phyloP scores from a whole-genome alignment of 495 filamentous ascomycete species.

The Cercophora scortea region DNA sequence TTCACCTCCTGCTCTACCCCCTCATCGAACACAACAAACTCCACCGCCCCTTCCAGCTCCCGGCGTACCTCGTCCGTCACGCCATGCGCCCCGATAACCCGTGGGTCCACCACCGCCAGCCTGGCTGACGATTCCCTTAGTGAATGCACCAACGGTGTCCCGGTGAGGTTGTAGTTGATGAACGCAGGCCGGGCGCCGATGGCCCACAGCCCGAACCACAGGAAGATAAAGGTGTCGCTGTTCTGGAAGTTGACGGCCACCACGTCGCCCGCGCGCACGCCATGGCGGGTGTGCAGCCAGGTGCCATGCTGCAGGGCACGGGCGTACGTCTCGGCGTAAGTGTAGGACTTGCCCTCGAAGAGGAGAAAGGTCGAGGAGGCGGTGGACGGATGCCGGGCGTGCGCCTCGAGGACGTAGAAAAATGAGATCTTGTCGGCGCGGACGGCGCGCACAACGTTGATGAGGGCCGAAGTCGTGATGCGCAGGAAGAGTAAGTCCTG shows the following conservation, averaged over 20 bases:
- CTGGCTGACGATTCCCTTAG: slow-evolving; percentile 75
- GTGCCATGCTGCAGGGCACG: slow-evolving; percentile 66
- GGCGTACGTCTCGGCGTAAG: slow-evolving; percentile 69
- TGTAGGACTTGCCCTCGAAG: slow-evolving; percentile 66
- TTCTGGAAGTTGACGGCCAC: slow-evolving; percentile 87
- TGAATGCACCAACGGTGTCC: slow-evolving; percentile 39
- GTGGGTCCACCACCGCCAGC: slow-evolving; percentile 72
- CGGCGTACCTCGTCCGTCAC: slow-evolving; percentile 34
- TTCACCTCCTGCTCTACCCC: slow-evolving; percentile 52
- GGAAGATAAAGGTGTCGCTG: slow-evolving; percentile 39
- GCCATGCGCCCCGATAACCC: slow-evolving; percentile 9
- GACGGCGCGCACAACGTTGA: slow-evolving; percentile 35
- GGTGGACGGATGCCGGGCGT: slow-evolving; percentile 50
- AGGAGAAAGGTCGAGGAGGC: slow-evolving; percentile 56
- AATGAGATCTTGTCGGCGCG: slow-evolving; percentile 55
- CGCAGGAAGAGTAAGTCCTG: slow-evolving; percentile 56
- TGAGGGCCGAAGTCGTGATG: slow-evolving; percentile 30
- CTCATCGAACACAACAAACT: slow-evolving; percentile 51
- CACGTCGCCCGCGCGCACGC: slow-evolving; percentile 63
- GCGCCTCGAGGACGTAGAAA: slow-evolving; percentile 73
- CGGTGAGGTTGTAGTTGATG: slow-evolving; percentile 46
- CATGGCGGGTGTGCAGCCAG: slow-evolving; percentile 63
- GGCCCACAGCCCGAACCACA: slow-evolving; percentile 37
- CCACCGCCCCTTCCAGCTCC: slow-evolving; percentile 31
- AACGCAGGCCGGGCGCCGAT: slow-evolving; percentile 35